Evolutionary conservation across 1,139 yeast species (phyloP).

Genomic region (Diutina pseudorugosa): DNA sequence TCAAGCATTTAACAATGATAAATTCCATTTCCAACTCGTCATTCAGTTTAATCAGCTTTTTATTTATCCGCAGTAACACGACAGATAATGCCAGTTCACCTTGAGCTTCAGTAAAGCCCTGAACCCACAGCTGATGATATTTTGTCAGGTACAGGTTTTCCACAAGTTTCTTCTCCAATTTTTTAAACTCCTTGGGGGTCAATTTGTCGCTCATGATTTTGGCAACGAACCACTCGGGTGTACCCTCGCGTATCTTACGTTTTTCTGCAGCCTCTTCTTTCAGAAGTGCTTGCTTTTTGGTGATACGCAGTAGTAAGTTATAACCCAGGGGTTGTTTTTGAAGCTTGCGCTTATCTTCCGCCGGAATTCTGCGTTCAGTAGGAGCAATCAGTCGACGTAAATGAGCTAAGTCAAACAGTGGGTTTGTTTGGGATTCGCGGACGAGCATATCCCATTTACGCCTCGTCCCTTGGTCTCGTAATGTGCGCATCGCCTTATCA

Average conservation of each 20-base stretch:
- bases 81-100: constrained; percentile 36
- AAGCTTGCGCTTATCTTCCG: background rate
- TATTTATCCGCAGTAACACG: constrained; percentile 19
- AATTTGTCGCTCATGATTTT: constrained; percentile 25
- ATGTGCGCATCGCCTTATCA: constrained; percentile 12
- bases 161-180: constrained; percentile 21
- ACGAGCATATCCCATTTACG: constrained; percentile 37
- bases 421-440: constrained; percentile 28
- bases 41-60: constrained; percentile 4
- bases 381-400: constrained; percentile 2
- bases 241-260: constrained; percentile 18
- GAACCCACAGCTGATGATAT: constrained; percentile 17
- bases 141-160: constrained; percentile 8
- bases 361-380: background rate
- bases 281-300: background rate
- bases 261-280: constrained; percentile 5
- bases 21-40: constrained; percentile 2
- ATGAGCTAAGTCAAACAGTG: constrained; percentile 17
- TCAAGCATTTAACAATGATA: background rate
- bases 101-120: constrained; percentile 23
- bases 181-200: constrained; percentile 21
- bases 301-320: background rate
- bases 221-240: constrained; percentile 33
- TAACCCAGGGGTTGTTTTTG: background rate
- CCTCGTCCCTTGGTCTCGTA: constrained; percentile 13